Conservation (phyloP, 2,329 filamentous ascomycete species). For the Periconia digitata region DNA sequence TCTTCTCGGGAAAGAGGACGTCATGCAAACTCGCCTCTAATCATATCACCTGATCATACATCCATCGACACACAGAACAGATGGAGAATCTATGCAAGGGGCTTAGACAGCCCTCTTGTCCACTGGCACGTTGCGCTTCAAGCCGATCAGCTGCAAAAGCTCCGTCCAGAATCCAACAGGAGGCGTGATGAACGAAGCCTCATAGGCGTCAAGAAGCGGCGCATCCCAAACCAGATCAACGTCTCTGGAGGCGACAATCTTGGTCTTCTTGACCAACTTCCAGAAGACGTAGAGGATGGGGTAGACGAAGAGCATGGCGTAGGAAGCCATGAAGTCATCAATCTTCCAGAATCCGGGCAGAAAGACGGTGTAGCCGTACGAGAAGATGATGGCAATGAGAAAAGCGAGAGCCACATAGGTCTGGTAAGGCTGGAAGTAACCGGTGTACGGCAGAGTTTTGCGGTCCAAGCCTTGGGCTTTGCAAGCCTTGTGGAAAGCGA, state of each 20-base stretch:
- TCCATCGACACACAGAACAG: no score
- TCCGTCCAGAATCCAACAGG: constrained; percentile 42
- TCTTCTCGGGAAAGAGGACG: no score
- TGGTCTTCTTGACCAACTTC: constrained; percentile 65
- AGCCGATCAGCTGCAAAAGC: constrained; percentile 36
- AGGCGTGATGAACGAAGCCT: constrained; percentile 46
- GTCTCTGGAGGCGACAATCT: constrained; percentile 54
- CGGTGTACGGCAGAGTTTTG: constrained; percentile 51
- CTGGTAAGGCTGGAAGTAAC: constrained; percentile 54
- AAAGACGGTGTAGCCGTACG: constrained; percentile 58
- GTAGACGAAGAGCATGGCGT: constrained; percentile 56
- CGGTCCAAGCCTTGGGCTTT: constrained; percentile 52
- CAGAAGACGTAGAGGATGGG: constrained; percentile 58
- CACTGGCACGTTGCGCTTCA: constrained; percentile 31
- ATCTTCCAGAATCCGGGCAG: constrained; percentile 50
- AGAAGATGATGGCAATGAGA: constrained; percentile 54
- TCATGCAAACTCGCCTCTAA: no score
- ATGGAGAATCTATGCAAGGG: no score
- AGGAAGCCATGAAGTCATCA: constrained; percentile 57
- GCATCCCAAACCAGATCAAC: constrained; percentile 49
- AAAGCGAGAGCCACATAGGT: constrained; percentile 52
- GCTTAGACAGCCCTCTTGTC: constrained; percentile 31
- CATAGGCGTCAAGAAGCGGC: constrained; percentile 43
- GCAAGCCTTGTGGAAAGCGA: constrained; percentile 58
- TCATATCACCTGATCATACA: no score